Evolutionary conservation across 2,329 filamentous ascomycete genomes (phyloP).

Genomic region (Neofusicoccum kwambonambiense): DNA sequence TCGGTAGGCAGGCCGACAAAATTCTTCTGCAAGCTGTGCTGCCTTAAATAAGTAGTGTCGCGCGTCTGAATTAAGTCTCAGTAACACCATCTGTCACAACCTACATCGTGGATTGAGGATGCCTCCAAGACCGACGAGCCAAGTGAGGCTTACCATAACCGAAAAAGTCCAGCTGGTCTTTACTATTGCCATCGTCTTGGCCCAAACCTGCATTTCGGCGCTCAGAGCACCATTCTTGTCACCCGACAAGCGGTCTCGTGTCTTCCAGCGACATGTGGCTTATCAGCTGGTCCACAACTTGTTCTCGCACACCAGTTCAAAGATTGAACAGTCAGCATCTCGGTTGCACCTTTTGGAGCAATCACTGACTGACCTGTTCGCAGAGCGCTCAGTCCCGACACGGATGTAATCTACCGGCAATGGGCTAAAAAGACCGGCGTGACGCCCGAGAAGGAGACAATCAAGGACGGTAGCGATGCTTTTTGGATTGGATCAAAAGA

Average conservation of each 20-base stretch:
- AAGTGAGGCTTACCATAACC: neutral
- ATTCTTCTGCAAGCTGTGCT: no score
- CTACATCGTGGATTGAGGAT: neutral
- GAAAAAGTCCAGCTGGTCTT: neutral
- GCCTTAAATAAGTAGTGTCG: no score
- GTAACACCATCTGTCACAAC: no score
- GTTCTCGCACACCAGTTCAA: neutral
- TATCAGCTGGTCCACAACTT: neutral
- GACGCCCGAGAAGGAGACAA: neutral
- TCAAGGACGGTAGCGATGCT: neutral
- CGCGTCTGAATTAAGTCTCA: no score
- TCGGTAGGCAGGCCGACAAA: no score
- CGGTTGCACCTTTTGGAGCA: neutral
- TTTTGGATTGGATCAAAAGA: constrained; percentile 13
- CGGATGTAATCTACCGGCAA: neutral
- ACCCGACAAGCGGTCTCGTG: neutral
- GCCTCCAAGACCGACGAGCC: neutral
- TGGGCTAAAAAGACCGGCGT: constrained; percentile 1
- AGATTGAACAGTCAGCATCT: neutral
- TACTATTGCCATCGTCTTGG: neutral
- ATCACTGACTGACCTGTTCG: neutral
- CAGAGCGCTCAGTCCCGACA: neutral
- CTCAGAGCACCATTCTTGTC: neutral
- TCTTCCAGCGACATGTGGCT: neutral
- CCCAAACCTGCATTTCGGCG: neutral